phyloP scores from a whole-genome alignment of 768 basidiomycete genomes.

The Phylloporus sp. region DNA sequence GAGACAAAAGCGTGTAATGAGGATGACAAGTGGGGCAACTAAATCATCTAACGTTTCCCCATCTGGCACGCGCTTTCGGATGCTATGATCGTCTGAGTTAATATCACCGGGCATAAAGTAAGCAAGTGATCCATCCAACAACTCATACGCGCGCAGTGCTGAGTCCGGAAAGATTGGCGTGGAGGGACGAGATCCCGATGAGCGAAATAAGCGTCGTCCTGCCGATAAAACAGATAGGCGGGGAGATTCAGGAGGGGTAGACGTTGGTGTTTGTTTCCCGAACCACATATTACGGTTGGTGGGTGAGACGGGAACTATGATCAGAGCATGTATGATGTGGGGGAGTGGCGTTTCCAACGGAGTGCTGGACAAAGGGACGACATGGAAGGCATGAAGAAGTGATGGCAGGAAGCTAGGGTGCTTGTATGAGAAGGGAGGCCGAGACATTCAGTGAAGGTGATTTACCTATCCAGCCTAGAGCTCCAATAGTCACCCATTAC shows the following conservation, averaged over 20 bases:
- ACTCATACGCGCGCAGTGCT: conserved; percentile 60
- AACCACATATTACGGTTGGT: conserved; percentile 63
- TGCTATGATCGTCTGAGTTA: conserved; percentile 60
- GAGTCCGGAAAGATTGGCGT: conserved; percentile 39
- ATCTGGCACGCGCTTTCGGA: conserved; percentile 41
- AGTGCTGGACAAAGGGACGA: conserved; percentile 55
- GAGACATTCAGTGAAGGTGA: conserved; percentile 1
- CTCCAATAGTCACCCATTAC: conserved; percentile 77
- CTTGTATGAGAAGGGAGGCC: background rate
- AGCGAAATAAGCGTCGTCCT: conserved; percentile 35
- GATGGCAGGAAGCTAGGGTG: conserved; percentile 55
- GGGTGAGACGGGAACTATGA: conserved; percentile 67
- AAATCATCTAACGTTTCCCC: conserved; percentile 72
- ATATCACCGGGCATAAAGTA: conserved; percentile 65
- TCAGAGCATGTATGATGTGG: conserved; percentile 78
- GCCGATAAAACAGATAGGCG: conserved; percentile 26
- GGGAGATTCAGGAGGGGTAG: conserved; percentile 37
- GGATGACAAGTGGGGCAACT: conserved; percentile 69
- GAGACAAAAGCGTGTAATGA: conserved; percentile 67
- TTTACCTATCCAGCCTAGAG: conserved; percentile 65
- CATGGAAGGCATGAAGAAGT: conserved; percentile 64
- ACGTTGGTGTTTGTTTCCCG: conserved; percentile 36
- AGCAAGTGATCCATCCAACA: conserved; percentile 55
- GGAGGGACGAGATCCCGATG: conserved; percentile 40
- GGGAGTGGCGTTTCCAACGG: conserved; percentile 74